Base-by-base conservation (phyloP, 1,139 yeast species). In the Maudiozyma humilis region DNA sequence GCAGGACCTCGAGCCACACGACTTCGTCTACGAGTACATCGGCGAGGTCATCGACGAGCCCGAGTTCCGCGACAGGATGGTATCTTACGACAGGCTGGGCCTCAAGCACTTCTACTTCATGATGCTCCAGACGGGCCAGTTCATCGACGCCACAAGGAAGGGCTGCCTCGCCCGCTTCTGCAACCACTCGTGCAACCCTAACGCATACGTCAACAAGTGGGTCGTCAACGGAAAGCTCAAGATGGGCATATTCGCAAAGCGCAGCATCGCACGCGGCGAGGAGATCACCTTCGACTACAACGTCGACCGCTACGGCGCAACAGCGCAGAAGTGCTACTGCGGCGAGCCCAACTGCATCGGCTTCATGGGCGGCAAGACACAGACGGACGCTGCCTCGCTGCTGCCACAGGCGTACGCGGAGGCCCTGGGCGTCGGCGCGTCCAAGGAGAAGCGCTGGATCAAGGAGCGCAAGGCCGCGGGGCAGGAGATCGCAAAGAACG, bases 151-250 rank as follows among this genome's bases (percentile, higher is more conserved):
- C 40, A 89, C 97, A 1, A 70, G 75, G 41, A 83, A 77, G 64
- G 98, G 97, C 2, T 78, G 89, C 18, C 66, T 89, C 46, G 96
- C 95, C 0, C 71, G 98, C 48, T 91, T 89, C 67, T 85, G 93
- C 56, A 91, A 91, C 62, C 98, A 91, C 64, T 86, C 96, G 16
- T 91, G 98, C 64, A 79, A 75, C 53, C 97, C 98, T 4, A 91
- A 91, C 64, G 91, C 95, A 16, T 87, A 77, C 57, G 95, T 91
- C 36, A 96, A 89, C 63, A 91, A 91, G 67, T 91, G 98, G 98
- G 93, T 88, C 16, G 97, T 91, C 14, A 91, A 89, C 17, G 86
- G 84, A 51, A 83, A 85, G 60, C 71, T 87, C 48, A 74, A 88
- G 54, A 91, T 91, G 97, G 98, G 98, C 32, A 85, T 91, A 19